Evolutionary conservation across 768 basidiomycete genomes (phyloP).

Genomic region (Crucibulum laeve): DNA sequence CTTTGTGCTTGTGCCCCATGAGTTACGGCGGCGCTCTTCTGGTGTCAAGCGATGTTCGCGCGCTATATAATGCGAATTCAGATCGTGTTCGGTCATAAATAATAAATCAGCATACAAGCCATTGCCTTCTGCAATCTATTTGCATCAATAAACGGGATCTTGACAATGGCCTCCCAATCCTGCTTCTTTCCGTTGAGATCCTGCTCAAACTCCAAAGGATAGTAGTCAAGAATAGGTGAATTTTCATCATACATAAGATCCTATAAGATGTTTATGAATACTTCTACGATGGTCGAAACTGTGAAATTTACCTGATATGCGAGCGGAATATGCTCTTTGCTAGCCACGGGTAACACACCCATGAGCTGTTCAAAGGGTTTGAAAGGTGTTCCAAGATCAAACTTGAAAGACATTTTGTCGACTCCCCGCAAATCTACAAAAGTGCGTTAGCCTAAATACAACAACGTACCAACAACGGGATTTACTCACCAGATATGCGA

Average conservation of each 20-base stretch:
- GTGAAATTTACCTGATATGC: conserved; percentile 69
- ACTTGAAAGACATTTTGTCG: conserved; percentile 78
- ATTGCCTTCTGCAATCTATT: conserved; percentile 75
- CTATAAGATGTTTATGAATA: conserved; percentile 29
- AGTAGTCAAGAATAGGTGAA: conserved; percentile 92
- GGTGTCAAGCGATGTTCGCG: conserved; percentile 72
- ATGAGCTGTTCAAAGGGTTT: conserved; percentile 93
- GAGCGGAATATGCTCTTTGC: conserved; percentile 81
- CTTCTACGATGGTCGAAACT: neutral
- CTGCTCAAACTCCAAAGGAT: conserved; percentile 85
- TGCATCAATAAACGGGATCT: conserved; percentile 97
- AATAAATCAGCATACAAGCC: conserved; percentile 50
- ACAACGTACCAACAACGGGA: neutral
- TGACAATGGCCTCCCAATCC: conserved; percentile 98
- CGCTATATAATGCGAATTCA: conserved; percentile 34
- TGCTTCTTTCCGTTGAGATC: conserved; percentile 98
- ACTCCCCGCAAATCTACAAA: conserved; percentile 57
- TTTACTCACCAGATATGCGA: conserved; percentile 78
- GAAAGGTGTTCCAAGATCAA: conserved; percentile 87
- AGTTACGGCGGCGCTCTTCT: conserved; percentile 75
- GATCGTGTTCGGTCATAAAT: neutral
- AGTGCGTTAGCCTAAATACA: conserved; percentile 2
- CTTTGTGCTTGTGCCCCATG: conserved; percentile 72
- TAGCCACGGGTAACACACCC: conserved; percentile 93
- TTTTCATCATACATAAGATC: conserved; percentile 84